phyloP scores from a whole-genome alignment of 2,329 filamentous ascomycete species.

The Claviceps maximensis region DNA sequence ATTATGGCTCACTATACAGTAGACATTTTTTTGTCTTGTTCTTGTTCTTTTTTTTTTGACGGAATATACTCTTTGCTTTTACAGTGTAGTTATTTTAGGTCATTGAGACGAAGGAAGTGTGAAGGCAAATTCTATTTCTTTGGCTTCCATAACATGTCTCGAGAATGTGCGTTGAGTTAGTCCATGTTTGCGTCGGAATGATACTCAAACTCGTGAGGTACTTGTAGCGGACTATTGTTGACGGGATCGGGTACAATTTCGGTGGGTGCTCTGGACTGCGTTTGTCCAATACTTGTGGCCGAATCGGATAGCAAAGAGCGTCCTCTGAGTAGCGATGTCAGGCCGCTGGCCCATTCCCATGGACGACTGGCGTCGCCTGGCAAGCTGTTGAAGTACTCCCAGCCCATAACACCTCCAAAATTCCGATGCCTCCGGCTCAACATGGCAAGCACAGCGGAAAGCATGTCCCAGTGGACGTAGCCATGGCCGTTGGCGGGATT shows the following conservation, averaged over 20 bases:
- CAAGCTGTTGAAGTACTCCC: constrained; percentile 84
- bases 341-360: constrained; percentile 65
- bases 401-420: constrained; percentile 85
- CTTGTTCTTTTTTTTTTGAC: constrained; percentile 5
- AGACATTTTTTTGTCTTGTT: constrained; percentile 7
- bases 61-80: constrained; percentile 4
- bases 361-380: constrained; percentile 50
- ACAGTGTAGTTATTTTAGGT: neutral
- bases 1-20: constrained; percentile 8
- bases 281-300: neutral
- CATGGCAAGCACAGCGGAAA: constrained; percentile 28
- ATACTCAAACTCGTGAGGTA: constrained; percentile 14
- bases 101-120: neutral
- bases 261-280: neutral
- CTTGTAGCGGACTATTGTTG: constrained; percentile 3
- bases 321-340: constrained; percentile 36
- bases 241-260: constrained; percentile 14
- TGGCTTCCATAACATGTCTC: neutral
- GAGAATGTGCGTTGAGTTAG: neutral
- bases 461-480: constrained; percentile 34
- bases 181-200: constrained; percentile 10
- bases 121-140: neutral
- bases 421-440: constrained; percentile 39
- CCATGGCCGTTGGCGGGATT: constrained; percentile 58
- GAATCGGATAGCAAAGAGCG: constrained; percentile 11